These are phyloP conservation scores for Saturnispora silvae DNA, from an alignment of 805 yeast genomes.

Conservation along the genomic window DNA sequence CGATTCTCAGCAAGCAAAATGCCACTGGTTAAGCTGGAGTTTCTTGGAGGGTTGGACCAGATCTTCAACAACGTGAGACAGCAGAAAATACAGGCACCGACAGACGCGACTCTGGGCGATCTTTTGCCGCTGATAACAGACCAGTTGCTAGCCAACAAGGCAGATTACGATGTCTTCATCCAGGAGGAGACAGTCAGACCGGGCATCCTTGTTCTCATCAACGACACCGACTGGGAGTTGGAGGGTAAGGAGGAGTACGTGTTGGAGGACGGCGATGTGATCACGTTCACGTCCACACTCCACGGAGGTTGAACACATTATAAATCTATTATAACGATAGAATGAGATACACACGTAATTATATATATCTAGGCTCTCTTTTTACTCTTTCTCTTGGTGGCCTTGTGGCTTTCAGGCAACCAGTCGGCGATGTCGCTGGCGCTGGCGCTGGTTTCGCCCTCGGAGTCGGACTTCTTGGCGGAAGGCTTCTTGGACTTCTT, in stretches of 20 bases:
- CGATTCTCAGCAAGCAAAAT: too few relatives aligned
- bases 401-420: conserved; percentile 46
- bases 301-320: conserved; percentile 70
- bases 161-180: conserved; percentile 63
- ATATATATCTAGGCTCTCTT: conserved; percentile 7
- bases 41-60: conserved; percentile 75
- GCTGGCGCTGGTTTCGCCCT: background rate
- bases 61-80: conserved; percentile 53
- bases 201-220: conserved; percentile 82
- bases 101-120: conserved; percentile 32
- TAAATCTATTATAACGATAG: background rate
- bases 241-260: conserved; percentile 80
- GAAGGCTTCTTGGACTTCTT: conserved; percentile 16
- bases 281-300: conserved; percentile 84
- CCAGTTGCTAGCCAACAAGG: conserved; percentile 46
- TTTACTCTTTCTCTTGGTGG: conserved; percentile 23
- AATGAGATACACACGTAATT: background rate
- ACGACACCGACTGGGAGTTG: conserved; percentile 95
- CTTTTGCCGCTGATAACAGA: conserved; percentile 45
- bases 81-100: conserved; percentile 34
- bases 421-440: conserved; percentile 35
- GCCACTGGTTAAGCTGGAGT: conserved; percentile 20
- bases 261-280: conserved; percentile 64
- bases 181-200: conserved; percentile 81
- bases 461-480: conserved; percentile 22